phyloP scores from a whole-genome alignment of 768 basidiomycete species.

The Pisolithus tinctorius region DNA sequence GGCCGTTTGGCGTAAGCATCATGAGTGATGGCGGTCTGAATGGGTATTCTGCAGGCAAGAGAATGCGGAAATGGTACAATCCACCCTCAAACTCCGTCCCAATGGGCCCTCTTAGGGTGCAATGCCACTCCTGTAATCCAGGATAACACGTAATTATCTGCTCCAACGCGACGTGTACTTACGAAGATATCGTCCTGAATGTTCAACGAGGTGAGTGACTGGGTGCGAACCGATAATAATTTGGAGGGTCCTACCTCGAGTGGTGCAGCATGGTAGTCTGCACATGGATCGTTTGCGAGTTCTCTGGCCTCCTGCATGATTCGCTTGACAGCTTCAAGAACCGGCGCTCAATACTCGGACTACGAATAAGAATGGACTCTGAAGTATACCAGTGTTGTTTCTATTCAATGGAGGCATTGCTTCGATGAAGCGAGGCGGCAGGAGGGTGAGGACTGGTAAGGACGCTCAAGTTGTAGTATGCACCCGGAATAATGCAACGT shows the following conservation, averaged over 20 bases:
- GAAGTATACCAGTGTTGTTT: constrained; percentile 74
- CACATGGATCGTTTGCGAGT: constrained; percentile 74
- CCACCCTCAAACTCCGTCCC: constrained; percentile 93
- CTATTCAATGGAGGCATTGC: constrained; percentile 56
- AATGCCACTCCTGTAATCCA: constrained; percentile 77
- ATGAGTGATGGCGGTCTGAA: constrained; percentile 94
- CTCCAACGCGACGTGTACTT: constrained; percentile 21
- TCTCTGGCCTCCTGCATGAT: constrained; percentile 96
- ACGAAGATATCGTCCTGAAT: constrained; percentile 86
- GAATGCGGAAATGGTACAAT: constrained; percentile 90
- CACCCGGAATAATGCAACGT: no score
- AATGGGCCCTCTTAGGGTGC: constrained; percentile 84
- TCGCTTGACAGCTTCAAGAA: constrained; percentile 73
- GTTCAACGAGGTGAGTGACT: not conserved
- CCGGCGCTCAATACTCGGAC: not conserved
- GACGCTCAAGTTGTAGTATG: not conserved
- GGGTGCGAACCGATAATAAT: not conserved
- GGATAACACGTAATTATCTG: constrained; percentile 14
- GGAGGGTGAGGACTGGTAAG: not conserved
- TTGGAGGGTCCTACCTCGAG: constrained; percentile 54
- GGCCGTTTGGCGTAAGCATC: constrained; percentile 94
- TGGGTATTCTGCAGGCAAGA: constrained; percentile 90
- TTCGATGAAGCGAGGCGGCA: not conserved
- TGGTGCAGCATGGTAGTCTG: constrained; percentile 79
- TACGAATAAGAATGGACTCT: not conserved